phyloP scores from a whole-genome alignment of 768 basidiomycete species.

The Lentinus brumalis region DNA sequence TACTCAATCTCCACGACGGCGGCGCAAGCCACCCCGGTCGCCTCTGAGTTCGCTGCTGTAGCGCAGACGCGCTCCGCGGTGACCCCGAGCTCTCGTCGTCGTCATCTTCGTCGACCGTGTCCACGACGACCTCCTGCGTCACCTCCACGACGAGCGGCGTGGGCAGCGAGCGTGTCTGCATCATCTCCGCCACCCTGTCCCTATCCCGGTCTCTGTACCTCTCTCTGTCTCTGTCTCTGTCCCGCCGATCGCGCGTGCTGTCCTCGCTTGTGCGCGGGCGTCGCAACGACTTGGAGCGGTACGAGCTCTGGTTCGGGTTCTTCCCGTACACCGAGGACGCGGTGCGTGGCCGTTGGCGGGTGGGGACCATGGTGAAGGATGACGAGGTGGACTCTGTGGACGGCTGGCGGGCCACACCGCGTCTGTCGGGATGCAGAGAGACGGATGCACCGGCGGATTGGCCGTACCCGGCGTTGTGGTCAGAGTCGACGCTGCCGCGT shows the following conservation, averaged over 20 bases:
- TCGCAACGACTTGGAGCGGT: neutral
- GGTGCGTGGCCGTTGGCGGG: neutral
- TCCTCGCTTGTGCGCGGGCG: too few relatives aligned
- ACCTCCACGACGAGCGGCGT: conserved; percentile 4
- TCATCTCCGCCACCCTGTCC: neutral
- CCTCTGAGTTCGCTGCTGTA: neutral
- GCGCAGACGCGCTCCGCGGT: neutral
- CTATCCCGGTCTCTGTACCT: neutral
- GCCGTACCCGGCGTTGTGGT: neutral
- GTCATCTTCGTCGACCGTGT: neutral
- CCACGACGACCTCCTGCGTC: conserved; percentile 7
- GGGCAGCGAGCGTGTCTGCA: conserved; percentile 8
- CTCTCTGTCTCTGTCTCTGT: neutral
- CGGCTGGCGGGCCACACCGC: neutral
- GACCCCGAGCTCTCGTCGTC: neutral
- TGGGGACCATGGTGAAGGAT: neutral
- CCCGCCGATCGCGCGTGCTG: neutral
- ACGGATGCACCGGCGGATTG: neutral
- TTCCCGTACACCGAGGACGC: neutral
- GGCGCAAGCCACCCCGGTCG: conserved; percentile 16
- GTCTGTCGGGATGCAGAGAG: neutral
- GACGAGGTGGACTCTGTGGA: neutral
- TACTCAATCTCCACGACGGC: conserved; percentile 18
- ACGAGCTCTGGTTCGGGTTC: conserved; percentile 1
- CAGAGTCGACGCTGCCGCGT: conserved; percentile 1